Base-by-base conservation (phyloP, 2,329 filamentous ascomycete species). In the Penicillium decumbens region DNA sequence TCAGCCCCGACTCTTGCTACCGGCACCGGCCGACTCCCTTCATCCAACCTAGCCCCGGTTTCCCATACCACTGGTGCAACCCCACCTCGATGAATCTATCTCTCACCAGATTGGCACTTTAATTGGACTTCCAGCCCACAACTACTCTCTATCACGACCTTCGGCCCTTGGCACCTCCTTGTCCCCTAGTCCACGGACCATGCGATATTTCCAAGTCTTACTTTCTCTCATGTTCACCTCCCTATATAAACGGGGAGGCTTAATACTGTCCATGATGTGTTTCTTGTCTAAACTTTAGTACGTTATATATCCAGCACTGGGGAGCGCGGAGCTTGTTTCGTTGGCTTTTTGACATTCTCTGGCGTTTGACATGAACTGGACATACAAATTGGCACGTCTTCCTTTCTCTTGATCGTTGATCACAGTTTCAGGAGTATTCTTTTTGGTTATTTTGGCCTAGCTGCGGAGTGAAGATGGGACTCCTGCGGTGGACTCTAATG, bases 1-100 rank as follows among this genome's bases (percentile, higher is more conserved):
- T 59, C 58, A 9, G 65, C 67, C 6, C 72, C 74, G n/a, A 71
- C 69, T 24, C 67, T 72, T 15, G 54, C 66, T 3, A 63, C 63
- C 38, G 60, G 60, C 28, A 59, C 63, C 39, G 54, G 61, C 44
- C 66, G 67, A 27, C 25, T 27, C 50, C 54, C 65, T 6, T 49
- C 65, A 10, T 65, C 66, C 13, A 68, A 63, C 37, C 41, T 65
- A 40, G 66, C 60, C 32, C 57, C 66, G 41, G 55, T 60, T 28
- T 56, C 68, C n/a, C 65, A 65, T 45, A 59, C 62, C 7, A 63
- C 69, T 10, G 64, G 62, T 32, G 61, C 63, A 25, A 68, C 69
- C 23, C 64, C 69, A 6, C 65, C 68, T 28, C 65, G 65, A 57
- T 72, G 53, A 62, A 47, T 23, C 25, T 18, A 24, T 43, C 24